Conservation (phyloP, 2,329 filamentous ascomycete species). For the Aspergillus bombycis region DNA sequence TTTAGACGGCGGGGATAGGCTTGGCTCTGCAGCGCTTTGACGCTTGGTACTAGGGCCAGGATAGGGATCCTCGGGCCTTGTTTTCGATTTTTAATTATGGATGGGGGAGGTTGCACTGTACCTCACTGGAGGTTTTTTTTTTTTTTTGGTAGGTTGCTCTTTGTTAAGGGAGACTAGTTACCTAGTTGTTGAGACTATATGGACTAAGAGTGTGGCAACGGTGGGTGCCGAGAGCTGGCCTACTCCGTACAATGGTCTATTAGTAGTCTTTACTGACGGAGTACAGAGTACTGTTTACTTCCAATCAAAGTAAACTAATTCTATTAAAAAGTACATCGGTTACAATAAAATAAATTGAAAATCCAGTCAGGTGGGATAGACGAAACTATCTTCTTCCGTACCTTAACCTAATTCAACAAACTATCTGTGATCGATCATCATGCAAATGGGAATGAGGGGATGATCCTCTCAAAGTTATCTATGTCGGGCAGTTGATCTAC, state of each 20-base stretch:
- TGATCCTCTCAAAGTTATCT: conserved; percentile 20
- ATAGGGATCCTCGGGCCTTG: conserved; percentile 15
- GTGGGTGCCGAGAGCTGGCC: conserved; percentile 10
- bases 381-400: conserved; percentile 10
- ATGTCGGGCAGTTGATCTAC: conserved; percentile 22
- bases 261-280: neutral
- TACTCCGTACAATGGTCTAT: neutral
- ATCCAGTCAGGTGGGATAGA: neutral
- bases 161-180: neutral
- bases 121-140: no score
- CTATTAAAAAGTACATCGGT: neutral
- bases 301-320: neutral
- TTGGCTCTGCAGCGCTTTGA: conserved; percentile 30
- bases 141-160: neutral
- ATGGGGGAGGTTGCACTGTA: neutral
- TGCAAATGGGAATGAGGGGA: conserved; percentile 10
- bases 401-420: conserved; percentile 21
- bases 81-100: conserved; percentile 1
- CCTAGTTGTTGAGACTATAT: neutral
- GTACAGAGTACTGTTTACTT: neutral
- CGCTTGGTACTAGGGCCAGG: conserved; percentile 15
- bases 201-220: conserved; percentile 6
- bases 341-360: neutral
- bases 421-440: conserved; percentile 24
- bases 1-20: conserved; percentile 17